Conservation (phyloP, 192 early-diverging fungal genomes). For the Gonapodya prolifera region DNA sequence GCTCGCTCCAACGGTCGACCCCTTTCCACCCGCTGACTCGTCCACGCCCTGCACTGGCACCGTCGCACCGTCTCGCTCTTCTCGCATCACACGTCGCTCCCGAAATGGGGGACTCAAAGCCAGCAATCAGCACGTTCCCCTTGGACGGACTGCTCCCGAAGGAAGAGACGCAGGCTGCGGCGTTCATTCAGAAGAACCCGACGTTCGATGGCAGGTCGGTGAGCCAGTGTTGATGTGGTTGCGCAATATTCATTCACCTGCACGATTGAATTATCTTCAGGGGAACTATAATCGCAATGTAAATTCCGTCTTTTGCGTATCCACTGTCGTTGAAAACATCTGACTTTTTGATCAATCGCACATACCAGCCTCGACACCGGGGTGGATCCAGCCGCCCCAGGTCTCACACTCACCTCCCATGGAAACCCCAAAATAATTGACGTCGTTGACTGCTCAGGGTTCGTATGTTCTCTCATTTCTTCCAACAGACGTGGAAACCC, state of each 20-base stretch:
- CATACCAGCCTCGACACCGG: conserved; percentile 74
- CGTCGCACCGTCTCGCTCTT: neutral
- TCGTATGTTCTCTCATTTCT: conserved; percentile 14
- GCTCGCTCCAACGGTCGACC: too few species aligned
- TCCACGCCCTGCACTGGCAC: neutral
- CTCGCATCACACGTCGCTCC: neutral
- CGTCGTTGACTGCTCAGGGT: conserved; percentile 89
- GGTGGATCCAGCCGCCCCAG: conserved; percentile 83
- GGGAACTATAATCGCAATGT: neutral
- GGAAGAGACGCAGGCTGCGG: conserved; percentile 68
- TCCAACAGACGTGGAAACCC: neutral
- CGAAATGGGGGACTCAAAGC: neutral
- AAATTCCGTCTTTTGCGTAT: too few species aligned
- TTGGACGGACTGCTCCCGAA: conserved; percentile 50
- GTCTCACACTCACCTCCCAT: conserved; percentile 66
- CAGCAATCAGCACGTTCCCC: conserved; percentile 27
- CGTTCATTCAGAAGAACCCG: conserved; percentile 69
- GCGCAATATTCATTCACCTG: neutral
- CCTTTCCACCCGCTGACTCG: too few species aligned
- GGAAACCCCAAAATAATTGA: conserved; percentile 86
- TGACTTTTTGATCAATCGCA: too few species aligned
- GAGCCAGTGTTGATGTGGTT: neutral
- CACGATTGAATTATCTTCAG: too few species aligned
- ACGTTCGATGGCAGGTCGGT: conserved; percentile 44
- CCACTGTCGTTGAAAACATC: too few species aligned